These are phyloP conservation scores for Oemleria cerasiformis DNA, from an alignment of 306 rosid genomes.

Conservation along the genomic window DNA sequence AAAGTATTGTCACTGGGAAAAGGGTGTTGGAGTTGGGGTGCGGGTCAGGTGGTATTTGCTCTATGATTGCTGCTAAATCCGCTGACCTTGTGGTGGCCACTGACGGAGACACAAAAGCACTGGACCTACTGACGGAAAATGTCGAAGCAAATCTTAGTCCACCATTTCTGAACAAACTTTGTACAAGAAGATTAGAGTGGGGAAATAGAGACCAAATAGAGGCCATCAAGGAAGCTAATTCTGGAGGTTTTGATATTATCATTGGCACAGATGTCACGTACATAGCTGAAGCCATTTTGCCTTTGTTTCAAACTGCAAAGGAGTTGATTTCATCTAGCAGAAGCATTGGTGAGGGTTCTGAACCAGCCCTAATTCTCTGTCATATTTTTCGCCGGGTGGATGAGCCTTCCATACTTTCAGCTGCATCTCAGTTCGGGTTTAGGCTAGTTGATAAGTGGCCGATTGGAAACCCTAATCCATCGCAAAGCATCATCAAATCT, in stretches of 20 bases:
- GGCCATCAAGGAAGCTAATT: constrained; percentile 49
- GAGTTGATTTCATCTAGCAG: constrained; percentile 50
- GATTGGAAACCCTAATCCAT: constrained; percentile 25
- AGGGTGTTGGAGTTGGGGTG: constrained; percentile 84
- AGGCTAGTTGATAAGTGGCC: constrained; percentile 72
- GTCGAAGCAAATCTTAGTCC: constrained; percentile 56
- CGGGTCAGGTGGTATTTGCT: constrained; percentile 86
- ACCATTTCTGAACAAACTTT: constrained; percentile 42
- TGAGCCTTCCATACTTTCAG: constrained; percentile 65
- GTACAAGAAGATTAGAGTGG: constrained; percentile 57
- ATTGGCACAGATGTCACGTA: constrained; percentile 87
- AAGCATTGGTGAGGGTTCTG: constrained; percentile 23
- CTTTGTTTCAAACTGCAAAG: constrained; percentile 75
- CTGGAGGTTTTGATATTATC: constrained; percentile 66
- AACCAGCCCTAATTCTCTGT: constrained; percentile 63
- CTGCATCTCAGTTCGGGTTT: constrained; percentile 61
- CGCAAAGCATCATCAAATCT: constrained; percentile 39
- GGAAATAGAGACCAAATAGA: constrained; percentile 64
- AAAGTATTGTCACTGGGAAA: constrained; percentile 62
- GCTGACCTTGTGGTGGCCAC: constrained; percentile 74
- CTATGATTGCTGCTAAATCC: constrained; percentile 60
- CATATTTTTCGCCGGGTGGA: constrained; percentile 75
- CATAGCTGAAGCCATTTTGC: constrained; percentile 65
- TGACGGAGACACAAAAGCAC: constrained; percentile 73
- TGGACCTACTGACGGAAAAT: constrained; percentile 59